phyloP scores from a whole-genome alignment of 805 yeast genomes.

The Candida glaebosa region DNA sequence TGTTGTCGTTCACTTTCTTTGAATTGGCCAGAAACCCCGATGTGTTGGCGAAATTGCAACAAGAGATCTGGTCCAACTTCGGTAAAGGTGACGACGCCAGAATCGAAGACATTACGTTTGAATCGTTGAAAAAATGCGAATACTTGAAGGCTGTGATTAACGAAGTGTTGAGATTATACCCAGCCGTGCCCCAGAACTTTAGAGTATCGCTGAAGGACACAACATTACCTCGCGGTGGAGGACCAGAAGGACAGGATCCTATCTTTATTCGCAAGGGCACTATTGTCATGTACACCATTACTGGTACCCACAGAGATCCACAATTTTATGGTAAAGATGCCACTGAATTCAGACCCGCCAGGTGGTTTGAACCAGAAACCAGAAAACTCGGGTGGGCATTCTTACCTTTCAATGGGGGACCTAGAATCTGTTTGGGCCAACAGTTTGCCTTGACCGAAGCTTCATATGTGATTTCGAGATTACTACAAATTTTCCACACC shows the following conservation, averaged over 20 bases:
- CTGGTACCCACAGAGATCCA: constrained; percentile 40
- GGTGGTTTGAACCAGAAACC: constrained; percentile 24
- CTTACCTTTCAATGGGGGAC: constrained; percentile 37
- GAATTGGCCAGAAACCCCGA: constrained; percentile 44
- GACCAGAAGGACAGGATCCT: constrained; percentile 32
- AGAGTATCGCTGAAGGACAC: constrained; percentile 46
- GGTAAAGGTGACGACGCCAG: constrained; percentile 30
- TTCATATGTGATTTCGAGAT: constrained; percentile 26
- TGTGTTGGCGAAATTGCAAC: constrained; percentile 34
- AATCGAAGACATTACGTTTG: constrained; percentile 41
- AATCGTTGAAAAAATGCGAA: constrained; percentile 46
- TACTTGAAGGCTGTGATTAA: constrained; percentile 46
- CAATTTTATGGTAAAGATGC: constrained; percentile 40
- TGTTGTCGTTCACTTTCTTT: constrained; percentile 43
- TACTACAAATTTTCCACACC: constrained; percentile 28
- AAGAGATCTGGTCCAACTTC: constrained; percentile 28
- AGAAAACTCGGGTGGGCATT: constrained; percentile 33
- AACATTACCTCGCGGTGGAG: constrained; percentile 45
- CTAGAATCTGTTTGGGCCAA: constrained; percentile 38
- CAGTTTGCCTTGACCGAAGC: constrained; percentile 39
- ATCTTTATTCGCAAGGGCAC: constrained; percentile 42
- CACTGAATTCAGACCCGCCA: constrained; percentile 26
- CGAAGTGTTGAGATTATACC: constrained; percentile 49
- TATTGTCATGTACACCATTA: constrained; percentile 34
- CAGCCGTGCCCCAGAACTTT: constrained; percentile 49